Evolutionary conservation across 2,329 filamentous ascomycete genomes (phyloP).

Genomic region (Penicillium sp.): DNA sequence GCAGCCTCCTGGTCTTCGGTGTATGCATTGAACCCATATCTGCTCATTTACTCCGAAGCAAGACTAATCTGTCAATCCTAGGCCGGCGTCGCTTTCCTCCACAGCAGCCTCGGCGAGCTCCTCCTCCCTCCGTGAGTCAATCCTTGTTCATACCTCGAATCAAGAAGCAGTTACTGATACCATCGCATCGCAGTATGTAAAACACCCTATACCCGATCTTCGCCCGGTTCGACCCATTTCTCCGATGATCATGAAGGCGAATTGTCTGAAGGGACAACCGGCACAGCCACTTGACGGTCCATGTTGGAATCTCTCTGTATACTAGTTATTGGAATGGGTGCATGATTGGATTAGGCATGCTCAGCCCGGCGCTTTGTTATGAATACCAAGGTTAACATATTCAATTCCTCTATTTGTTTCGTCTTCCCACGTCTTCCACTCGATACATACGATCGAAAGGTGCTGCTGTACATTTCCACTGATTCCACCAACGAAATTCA

Average conservation of each 20-base stretch:
- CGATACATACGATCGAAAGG: too few species aligned
- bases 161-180: constrained; percentile 25
- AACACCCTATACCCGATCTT: constrained; percentile 12
- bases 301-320: constrained; percentile 24
- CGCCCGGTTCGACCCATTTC: constrained; percentile 13
- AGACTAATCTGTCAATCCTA: constrained; percentile 35
- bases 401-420: too few species aligned
- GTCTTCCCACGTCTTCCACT: too few species aligned
- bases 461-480: too few species aligned
- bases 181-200: constrained; percentile 13
- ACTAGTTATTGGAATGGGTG: constrained; percentile 21
- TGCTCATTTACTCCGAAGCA: background rate
- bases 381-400: constrained; percentile 15
- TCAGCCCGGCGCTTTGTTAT: constrained; percentile 16
- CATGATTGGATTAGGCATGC: constrained; percentile 10
- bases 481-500: too few species aligned
- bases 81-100: constrained; percentile 67
- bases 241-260: constrained; percentile 16
- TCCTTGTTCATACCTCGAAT: background rate
- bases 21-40: constrained; percentile 51
- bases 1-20: constrained; percentile 67
- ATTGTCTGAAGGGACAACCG: constrained; percentile 17
- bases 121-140: constrained; percentile 61
- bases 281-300: constrained; percentile 15
- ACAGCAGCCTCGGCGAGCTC: constrained; percentile 67